Percentiles rank a stretch among this genome's conserved stretches.
phyloP scores from a whole-genome alignment of 352 stramenopile genomes.

The Globisporangium uncinulatum region DNA sequence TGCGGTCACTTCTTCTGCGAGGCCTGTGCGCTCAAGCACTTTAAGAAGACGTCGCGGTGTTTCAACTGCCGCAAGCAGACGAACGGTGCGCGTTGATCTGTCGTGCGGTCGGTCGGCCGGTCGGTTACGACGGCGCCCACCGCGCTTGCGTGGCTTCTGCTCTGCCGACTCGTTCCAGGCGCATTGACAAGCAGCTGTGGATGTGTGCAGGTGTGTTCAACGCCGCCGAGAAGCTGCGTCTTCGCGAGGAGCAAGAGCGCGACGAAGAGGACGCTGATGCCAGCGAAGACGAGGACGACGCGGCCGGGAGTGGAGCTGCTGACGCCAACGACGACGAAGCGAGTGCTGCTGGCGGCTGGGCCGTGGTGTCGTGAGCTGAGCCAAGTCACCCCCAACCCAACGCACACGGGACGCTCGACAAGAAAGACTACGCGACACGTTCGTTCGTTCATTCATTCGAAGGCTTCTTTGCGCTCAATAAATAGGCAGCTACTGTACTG shows the following conservation, averaged over 20 bases:
- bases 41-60: slow-evolving; percentile 81
- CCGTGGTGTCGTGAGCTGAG: slow-evolving; percentile 9
- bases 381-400: not conserved
- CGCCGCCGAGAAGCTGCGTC: slow-evolving; percentile 74
- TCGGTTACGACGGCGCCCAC: not conserved
- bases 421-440: not conserved
- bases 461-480: not conserved
- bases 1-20: slow-evolving; percentile 97
- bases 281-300: slow-evolving; percentile 9
- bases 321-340: not conserved
- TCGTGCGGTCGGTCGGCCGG: not conserved
- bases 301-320: slow-evolving; percentile 1
- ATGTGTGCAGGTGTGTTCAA: slow-evolving; percentile 75
- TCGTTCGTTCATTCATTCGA: too few relatives aligned
- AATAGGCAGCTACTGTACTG: not conserved
- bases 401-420: not conserved
- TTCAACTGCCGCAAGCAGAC: slow-evolving; percentile 95
- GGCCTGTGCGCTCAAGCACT: slow-evolving; percentile 86
- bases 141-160: too few relatives aligned
- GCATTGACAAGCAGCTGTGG: not conserved
- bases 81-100: slow-evolving; percentile 41
- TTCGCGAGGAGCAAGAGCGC: slow-evolving; percentile 32
- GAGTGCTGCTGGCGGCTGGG: slow-evolving; percentile 8
- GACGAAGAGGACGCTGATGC: slow-evolving; percentile 11
- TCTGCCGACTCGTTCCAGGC: too few relatives aligned